These are phyloP conservation scores for Diplodia sapinea DNA, from an alignment of 2,329 filamentous ascomycete species.

Conservation along the genomic window DNA sequence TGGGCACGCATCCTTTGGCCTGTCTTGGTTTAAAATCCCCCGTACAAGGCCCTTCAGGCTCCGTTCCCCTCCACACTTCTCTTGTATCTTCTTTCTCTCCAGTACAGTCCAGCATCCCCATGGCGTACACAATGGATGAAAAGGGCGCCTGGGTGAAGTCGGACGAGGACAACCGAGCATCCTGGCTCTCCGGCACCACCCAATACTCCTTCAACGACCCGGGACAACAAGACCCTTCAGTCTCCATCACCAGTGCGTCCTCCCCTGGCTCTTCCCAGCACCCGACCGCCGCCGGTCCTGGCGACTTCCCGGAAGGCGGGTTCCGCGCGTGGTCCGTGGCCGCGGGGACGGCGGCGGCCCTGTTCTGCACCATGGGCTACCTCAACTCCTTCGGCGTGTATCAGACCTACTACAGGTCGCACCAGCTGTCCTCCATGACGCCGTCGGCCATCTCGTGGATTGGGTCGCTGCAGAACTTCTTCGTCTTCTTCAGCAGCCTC, in stretches of 20 bases:
- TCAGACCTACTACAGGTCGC: constrained; percentile 55
- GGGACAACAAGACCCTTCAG: background rate
- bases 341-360: background rate
- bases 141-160: background rate
- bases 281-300: background rate
- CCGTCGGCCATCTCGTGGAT: constrained; percentile 58
- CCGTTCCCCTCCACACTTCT: background rate
- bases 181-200: background rate
- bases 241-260: background rate
- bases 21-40: background rate
- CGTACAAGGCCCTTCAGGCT: too few relatives aligned
- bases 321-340: constrained; percentile 14
- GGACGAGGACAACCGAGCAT: background rate
- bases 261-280: background rate
- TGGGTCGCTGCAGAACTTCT: constrained; percentile 55
- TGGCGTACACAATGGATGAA: background rate
- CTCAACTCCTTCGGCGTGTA: constrained; percentile 40
- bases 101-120: background rate
- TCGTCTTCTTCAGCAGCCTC: constrained; percentile 39
- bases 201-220: background rate
- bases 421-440: constrained; percentile 46
- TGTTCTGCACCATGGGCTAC: constrained; percentile 20
- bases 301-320: constrained; percentile 13
- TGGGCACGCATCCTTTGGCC: background rate
- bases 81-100: background rate